Evolutionary conservation across 306 rosid genomes (phyloP).

Genomic region (Spatholobus suberectus): DNA sequence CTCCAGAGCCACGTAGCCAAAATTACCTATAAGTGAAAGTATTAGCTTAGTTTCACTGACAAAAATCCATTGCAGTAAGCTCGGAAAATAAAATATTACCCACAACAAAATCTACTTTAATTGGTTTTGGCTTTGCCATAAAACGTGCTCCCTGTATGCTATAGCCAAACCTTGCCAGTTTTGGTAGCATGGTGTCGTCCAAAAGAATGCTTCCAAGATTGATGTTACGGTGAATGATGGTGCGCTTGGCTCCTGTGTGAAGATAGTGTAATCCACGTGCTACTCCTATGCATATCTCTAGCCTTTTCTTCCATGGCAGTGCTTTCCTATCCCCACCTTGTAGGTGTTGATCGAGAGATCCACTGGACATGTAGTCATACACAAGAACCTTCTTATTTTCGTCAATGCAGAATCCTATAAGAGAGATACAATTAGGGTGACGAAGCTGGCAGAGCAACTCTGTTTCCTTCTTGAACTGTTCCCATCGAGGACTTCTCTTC

Average conservation of each 20-base stretch:
- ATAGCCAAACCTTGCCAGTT: background rate
- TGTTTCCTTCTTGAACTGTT: background rate
- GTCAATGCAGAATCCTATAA: conserved; percentile 1
- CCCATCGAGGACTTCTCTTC: background rate
- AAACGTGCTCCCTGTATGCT: background rate
- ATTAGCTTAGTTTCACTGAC: background rate
- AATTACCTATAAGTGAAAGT: background rate
- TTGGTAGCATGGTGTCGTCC: conserved; percentile 2
- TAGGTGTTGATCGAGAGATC: background rate
- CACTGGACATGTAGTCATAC: background rate
- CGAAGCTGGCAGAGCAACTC: conserved; percentile 26
- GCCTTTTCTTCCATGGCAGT: conserved; percentile 22
- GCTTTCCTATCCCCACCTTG: too few relatives aligned
- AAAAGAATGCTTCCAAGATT: background rate
- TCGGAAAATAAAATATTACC: background rate
- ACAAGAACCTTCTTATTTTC: background rate
- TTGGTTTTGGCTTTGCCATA: background rate
- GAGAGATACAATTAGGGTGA: conserved; percentile 18
- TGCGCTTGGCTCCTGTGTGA: conserved; percentile 31
- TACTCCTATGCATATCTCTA: conserved; percentile 10
- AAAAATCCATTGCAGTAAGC: background rate
- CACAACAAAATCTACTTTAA: background rate
- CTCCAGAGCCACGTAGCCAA: background rate
- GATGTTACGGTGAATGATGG: background rate
- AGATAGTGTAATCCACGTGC: conserved; percentile 32